Conservation (phyloP, 108 stramenopile species). For the Skeletonema potamos region DNA sequence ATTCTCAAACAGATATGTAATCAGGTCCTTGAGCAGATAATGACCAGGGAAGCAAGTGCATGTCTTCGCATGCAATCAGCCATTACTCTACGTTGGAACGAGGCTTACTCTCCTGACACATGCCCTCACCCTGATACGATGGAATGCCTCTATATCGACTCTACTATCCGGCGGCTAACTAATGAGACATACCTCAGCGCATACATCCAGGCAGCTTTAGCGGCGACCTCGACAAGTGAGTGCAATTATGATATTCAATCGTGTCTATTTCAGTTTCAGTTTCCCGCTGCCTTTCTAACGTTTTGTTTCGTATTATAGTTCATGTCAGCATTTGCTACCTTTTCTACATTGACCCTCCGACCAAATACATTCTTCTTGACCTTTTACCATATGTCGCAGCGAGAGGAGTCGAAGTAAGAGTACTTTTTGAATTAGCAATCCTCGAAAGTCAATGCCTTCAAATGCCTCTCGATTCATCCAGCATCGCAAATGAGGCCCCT, state of each 20-base stretch:
- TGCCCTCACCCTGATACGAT: conserved; percentile 8
- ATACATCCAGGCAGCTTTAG: conserved; percentile 3
- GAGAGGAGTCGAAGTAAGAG: conserved; percentile 26
- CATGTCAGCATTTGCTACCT: conserved; percentile 25
- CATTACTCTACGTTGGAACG: conserved; percentile 9
- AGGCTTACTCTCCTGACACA: conserved; percentile 2
- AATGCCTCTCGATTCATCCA: background rate
- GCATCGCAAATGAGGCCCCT: background rate
- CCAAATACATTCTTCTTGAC: conserved; percentile 31
- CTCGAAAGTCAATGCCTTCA: conserved; percentile 16
- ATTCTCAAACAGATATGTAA: conserved; percentile 2
- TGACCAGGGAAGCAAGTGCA: conserved; percentile 12
- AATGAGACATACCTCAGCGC: conserved; percentile 3
- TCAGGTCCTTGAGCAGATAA: conserved; percentile 11
- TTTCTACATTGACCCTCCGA: conserved; percentile 17
- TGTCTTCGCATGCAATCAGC: conserved; percentile 7
- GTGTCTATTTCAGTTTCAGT: too few species aligned
- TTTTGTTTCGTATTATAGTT: background rate
- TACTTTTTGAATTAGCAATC: conserved; percentile 32
- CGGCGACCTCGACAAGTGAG: background rate
- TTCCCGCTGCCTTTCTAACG: background rate
- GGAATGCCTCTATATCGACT: conserved; percentile 5
- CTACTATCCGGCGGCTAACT: background rate
- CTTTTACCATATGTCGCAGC: conserved; percentile 21
- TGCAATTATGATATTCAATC: too few species aligned